Percentiles rank a stretch among this genome's conserved stretches.
Evolutionary conservation across 2,329 filamentous ascomycete genomes (phyloP).

Genomic region (Fusarium hostae): DNA sequence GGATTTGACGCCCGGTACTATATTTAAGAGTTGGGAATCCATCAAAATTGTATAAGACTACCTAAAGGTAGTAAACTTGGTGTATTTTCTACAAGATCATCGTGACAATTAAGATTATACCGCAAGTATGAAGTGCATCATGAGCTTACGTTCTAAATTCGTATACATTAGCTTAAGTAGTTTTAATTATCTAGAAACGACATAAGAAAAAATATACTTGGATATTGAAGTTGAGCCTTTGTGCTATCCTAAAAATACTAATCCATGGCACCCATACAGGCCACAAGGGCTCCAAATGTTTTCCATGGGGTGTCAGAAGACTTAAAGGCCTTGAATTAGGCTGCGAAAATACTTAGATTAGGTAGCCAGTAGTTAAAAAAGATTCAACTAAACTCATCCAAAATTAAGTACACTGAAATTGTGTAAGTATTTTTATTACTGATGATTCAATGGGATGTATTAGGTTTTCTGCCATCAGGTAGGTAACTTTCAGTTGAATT

Average conservation of each 20-base stretch:
- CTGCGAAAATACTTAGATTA: not conserved
- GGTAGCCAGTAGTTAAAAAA: not conserved
- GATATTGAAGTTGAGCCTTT: no score
- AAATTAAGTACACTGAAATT: not conserved
- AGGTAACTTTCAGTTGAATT: not conserved
- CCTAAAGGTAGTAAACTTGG: not conserved
- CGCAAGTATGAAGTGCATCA: no score
- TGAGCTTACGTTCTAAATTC: no score
- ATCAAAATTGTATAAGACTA: not conserved
- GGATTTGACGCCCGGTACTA: not conserved
- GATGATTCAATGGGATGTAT: not conserved
- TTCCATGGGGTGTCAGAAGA: not conserved
- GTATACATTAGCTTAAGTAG: no score
- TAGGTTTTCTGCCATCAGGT: not conserved
- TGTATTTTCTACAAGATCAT: not conserved
- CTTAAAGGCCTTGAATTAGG: not conserved
- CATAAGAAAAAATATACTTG: no score
- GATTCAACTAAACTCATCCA: not conserved
- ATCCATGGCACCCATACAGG: no score
- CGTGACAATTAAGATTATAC: no score
- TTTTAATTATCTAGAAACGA: no score
- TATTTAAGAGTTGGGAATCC: not conserved
- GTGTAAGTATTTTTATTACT: not conserved
- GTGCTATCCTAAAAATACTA: no score
- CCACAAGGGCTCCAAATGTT: not conserved